Base-by-base conservation (phyloP, 208 protist genomes). In the Vickermania ingenoplastis region DNA sequence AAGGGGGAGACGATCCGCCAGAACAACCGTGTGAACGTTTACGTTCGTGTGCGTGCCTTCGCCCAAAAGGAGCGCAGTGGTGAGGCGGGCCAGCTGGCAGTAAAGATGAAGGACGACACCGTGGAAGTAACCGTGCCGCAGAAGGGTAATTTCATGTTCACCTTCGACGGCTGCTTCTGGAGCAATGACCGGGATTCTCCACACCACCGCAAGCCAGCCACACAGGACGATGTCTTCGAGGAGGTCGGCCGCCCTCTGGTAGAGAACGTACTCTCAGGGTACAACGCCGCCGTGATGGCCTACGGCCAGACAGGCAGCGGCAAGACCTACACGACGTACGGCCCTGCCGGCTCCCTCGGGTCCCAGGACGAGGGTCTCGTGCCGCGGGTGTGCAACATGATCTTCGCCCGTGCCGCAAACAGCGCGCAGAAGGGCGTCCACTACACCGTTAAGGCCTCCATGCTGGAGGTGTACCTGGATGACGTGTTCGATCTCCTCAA, bases 391-490 rank as follows among this genome's bases (percentile, higher is more conserved):
- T 93, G 82, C 71, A 82, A 90, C 56, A 86, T 86, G 79, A 77
- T 93, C 53, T 93, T 93, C 57, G 68, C 62, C 26, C 75, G 78
- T 41, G 82, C 78, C 41, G 59, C 62, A 14, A 71, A 60, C 57
- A 75, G 71, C 52, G 69, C 65, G 22, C 75, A 89, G 69, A 83
- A 81, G 65, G 82, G 82, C 25, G 69, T 86, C 31, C 69, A 54
- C 60, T 84, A 84, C 67, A 76, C 73, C 45, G 71, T 89, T 36
- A 61, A 57, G 13, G 82, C 64, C 21, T 95, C 83, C 17, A 97
- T 97, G 80, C 61, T 98, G 49, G 96, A 98, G 70, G 92, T 98
- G 26, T 98, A 98, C 77, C 89, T 97, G 61, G 97, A 98, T 60
- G 79, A 92, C 57, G 89, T 98, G 31, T 82, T 90, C 41, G 97